These are phyloP conservation scores for Colletotrichum graminicola DNA, from an alignment of 2,329 filamentous ascomycete species.

Conservation along the genomic window DNA sequence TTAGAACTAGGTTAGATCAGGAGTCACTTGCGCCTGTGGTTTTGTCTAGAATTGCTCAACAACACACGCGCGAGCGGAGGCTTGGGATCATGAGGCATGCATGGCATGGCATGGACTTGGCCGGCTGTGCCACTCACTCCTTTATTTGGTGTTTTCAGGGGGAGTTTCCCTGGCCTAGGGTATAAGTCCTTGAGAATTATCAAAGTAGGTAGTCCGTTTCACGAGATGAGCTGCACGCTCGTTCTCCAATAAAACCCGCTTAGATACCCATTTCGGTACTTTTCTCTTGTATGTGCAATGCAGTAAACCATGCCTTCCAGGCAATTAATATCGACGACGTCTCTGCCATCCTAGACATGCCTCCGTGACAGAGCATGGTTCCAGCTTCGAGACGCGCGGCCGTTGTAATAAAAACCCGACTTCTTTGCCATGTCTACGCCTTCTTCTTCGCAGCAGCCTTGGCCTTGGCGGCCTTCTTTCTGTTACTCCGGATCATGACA, in stretches of 20 bases:
- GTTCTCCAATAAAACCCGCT: constrained; percentile 37
- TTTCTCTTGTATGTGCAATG: neutral
- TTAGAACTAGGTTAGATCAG: constrained; percentile 36
- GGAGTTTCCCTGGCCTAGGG: constrained; percentile 36
- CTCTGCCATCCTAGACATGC: neutral
- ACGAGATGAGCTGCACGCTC: constrained; percentile 22
- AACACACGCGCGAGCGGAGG: constrained; percentile 16
- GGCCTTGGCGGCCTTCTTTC: constrained; percentile 96
- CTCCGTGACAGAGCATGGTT: neutral
- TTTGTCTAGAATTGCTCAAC: constrained; percentile 10
- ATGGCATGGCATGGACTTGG: constrained; percentile 26
- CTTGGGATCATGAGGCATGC: constrained; percentile 24
- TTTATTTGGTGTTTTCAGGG: constrained; percentile 31
- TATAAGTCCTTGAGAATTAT: constrained; percentile 29
- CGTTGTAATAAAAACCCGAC: neutral
- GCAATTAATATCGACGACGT: neutral
- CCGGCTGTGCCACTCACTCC: constrained; percentile 39
- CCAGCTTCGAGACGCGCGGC: neutral
- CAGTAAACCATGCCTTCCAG: neutral
- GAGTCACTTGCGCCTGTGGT: constrained; percentile 29
- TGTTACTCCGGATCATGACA: constrained; percentile 99
- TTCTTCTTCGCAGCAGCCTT: constrained; percentile 89
- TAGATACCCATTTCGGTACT: constrained; percentile 37
- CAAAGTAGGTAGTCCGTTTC: constrained; percentile 27
- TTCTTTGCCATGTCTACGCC: constrained; percentile 64